Evolutionary conservation across 1,139 yeast genomes (phyloP).

Genomic region (Suhomyces terraborum): DNA sequence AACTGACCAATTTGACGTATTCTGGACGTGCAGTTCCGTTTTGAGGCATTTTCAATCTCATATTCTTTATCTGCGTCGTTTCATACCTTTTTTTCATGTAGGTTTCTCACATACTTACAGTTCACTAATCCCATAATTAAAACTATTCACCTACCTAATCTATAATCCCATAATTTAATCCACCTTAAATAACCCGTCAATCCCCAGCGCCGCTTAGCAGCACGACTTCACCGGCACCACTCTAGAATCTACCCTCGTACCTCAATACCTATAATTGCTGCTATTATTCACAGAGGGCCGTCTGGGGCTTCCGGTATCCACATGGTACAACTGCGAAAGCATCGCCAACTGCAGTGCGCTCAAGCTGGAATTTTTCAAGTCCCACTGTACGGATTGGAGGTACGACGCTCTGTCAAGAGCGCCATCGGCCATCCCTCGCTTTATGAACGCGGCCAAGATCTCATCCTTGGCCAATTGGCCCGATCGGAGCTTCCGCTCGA

Average conservation of each 20-base stretch:
- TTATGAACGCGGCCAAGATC: slow-evolving; percentile 53
- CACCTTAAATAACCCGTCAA: too few relatives aligned
- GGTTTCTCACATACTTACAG: too few relatives aligned
- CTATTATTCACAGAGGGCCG: not conserved
- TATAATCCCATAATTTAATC: not conserved
- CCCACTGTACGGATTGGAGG: slow-evolving; percentile 4
- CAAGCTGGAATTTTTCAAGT: not conserved
- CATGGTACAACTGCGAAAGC: slow-evolving; percentile 7
- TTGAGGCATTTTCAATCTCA: too few relatives aligned
- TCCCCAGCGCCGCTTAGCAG: too few relatives aligned
- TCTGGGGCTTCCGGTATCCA: not conserved
- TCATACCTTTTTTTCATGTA: too few relatives aligned
- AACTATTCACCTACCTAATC: not conserved
- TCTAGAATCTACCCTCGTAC: not conserved
- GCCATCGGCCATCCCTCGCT: slow-evolving; percentile 40
- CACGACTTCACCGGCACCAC: too few relatives aligned
- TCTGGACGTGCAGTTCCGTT: too few relatives aligned
- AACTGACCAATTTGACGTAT: too few relatives aligned
- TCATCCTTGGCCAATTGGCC: slow-evolving; percentile 44
- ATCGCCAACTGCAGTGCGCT: slow-evolving; percentile 4
- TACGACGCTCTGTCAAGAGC: slow-evolving; percentile 3
- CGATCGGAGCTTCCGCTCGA: slow-evolving; percentile 18
- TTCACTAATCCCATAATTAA: too few relatives aligned
- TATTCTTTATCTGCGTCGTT: too few relatives aligned
- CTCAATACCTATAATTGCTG: not conserved